A percentile compares a stretch with the other conserved stretches of the same genome.
Evolutionary conservation across 305 asterid species (phyloP).

Genomic region (Stenogyne calaminthoides): DNA sequence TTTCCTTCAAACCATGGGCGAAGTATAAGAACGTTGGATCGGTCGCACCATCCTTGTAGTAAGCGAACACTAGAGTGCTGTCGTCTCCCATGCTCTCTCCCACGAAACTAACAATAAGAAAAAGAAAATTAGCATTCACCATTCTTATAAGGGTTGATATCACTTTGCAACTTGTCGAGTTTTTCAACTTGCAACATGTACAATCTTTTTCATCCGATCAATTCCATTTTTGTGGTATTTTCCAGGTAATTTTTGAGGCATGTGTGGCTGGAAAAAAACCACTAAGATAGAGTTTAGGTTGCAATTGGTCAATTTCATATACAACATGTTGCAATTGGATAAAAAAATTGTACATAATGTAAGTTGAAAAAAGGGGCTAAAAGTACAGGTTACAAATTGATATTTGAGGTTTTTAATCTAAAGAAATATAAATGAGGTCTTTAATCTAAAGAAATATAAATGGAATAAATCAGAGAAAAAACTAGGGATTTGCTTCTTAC

Average conservation of each 20-base stretch:
- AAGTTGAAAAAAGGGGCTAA: too few species aligned
- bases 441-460: neutral
- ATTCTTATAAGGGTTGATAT: neutral
- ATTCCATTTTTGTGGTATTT: too few species aligned
- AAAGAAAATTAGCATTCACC: neutral
- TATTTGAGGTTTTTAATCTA: neutral
- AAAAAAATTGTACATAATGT: too few species aligned
- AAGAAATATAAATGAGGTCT: neutral
- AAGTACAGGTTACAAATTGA: too few species aligned
- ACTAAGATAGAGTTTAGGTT: too few species aligned
- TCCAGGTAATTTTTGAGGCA: too few species aligned
- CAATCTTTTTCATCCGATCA: too few species aligned
- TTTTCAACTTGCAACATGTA: too few species aligned
- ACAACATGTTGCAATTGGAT: too few species aligned
- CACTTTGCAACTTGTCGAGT: too few species aligned
- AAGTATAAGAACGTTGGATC: slow-evolving; percentile 83
- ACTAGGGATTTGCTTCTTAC: slow-evolving; percentile 39
- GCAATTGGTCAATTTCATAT: too few species aligned
- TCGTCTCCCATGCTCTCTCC: slow-evolving; percentile 87
- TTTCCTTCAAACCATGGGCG: slow-evolving; percentile 68
- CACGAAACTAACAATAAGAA: slow-evolving; percentile 49
- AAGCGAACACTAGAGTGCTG: slow-evolving; percentile 62
- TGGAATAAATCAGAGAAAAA: neutral
- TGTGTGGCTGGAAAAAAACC: too few species aligned
- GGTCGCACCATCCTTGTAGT: slow-evolving; percentile 72